Base-by-base conservation (phyloP, 2,329 filamentous ascomycete genomes). In the Rhynchosporium secalis region DNA sequence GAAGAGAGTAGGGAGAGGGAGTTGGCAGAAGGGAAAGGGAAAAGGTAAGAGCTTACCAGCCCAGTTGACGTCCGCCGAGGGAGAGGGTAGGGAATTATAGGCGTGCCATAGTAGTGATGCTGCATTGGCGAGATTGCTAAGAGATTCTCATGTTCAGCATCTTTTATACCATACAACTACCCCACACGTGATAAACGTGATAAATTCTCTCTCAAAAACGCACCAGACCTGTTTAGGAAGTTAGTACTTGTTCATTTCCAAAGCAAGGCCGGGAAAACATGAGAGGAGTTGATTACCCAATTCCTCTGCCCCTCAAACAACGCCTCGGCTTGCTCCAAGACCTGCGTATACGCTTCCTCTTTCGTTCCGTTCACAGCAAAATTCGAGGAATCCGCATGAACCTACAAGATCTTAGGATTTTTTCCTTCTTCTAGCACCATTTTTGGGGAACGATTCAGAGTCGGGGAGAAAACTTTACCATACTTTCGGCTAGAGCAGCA, bases 101-200 rank as follows among this genome's bases (percentile, higher is more conserved):
- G 87, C 89, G 72, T 95, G 89, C 88, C 90, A 94, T 66, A 94
- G 80, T 33, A 94, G 81, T 3, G 90, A 87, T 7, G 91, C 86
- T 3, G 86, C 78, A 73, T 94, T 95, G 67, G 90, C 81, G 54
- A 92, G 82, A 75, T 95, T 94, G 76, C 89, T 91, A 68, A 49
- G 12, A 29, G 8, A 1, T 10, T 31, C 12, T n/a, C 9, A 43
- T 15, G n/a, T 41, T 55, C 36, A 36, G 20, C 29, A 26, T n/a
- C 41, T 12, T 61, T 38, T n/a, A 15, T 31, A 40, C 31, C 10
- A 46, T 31, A 46, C 15, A 52, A 13, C 41, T 13, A 46, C 40
- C 48, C 56, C 20, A 63, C 40, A 58, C 64, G 61, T 63, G 41
- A 15, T 20, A 15, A 31, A 38, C 45, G 20, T 40, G 20, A 26